Base-by-base conservation (phyloP, 805 yeast species). In the Candida cerambycidarum region DNA sequence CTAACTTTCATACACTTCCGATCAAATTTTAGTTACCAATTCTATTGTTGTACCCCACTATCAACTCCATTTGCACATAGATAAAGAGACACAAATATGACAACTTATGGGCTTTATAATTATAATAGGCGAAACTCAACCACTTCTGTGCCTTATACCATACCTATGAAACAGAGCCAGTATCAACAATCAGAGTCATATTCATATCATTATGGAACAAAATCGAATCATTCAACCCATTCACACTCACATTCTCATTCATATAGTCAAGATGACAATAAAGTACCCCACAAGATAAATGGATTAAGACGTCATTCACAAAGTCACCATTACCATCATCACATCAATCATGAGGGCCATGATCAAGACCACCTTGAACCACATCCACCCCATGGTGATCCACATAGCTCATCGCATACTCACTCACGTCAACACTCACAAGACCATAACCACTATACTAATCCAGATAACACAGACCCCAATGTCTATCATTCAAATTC, bases 41-140 rank as follows among this genome's bases (percentile, higher is more conserved):
- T n/a, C n/a, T n/a, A n/a, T n/a, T n/a, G n/a, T n/a, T n/a, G n/a
- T n/a, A n/a, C n/a, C n/a, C n/a, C n/a, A n/a, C n/a, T n/a, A n/a
- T n/a, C n/a, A n/a, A n/a, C n/a, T n/a, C n/a, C n/a, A n/a, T n/a
- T n/a, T n/a, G n/a, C n/a, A n/a, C n/a, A n/a, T n/a, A n/a, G n/a
- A n/a, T n/a, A n/a, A n/a, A n/a, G n/a, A n/a, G n/a, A n/a, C n/a
- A n/a, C n/a, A n/a, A n/a, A n/a, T n/a, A n/a, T 46, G 48, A 42
- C 50, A 8, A 48, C 53, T 11, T 53, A 53, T 27, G 44, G 47
- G 39, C 64, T 58, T 17, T 56, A 56, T 45, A 57, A 59, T 32
- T 61, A 62, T 44, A 57, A 60, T 39, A 51, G 67, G 46, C 54
- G 68, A 28, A 56, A 60, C 31, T 59, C 65, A 5, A 41, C 58